Evolutionary conservation across 164 flowering plant species (phyloP).

Genomic region (Malania oleifera): DNA sequence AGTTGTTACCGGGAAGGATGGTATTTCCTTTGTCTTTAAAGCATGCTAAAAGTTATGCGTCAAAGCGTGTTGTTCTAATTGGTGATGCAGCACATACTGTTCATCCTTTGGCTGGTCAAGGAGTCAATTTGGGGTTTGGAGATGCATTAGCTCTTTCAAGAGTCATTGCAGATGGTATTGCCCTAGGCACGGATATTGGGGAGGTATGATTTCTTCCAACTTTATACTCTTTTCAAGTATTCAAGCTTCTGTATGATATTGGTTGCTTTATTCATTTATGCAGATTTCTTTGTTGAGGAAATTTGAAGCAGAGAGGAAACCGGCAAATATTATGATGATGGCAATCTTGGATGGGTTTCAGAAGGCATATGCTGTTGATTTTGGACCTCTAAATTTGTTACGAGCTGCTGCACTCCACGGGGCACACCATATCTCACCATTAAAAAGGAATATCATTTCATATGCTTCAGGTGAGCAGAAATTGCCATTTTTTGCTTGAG

Average conservation of each 20-base stretch:
- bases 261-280: background rate
- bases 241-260: background rate
- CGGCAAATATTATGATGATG: constrained; percentile 73
- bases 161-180: constrained; percentile 73
- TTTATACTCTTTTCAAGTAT: background rate
- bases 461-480: constrained; percentile 80
- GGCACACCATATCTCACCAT: constrained; percentile 66
- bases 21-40: constrained; percentile 80
- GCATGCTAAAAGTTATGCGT: constrained; percentile 72
- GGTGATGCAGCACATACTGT: constrained; percentile 99
- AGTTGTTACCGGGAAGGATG: constrained; percentile 80
- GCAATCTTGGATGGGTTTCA: constrained; percentile 86
- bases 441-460: constrained; percentile 69
- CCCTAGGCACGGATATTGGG: constrained; percentile 80
- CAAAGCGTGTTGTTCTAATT: constrained; percentile 68
- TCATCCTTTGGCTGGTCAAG: constrained; percentile 99
- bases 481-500: constrained; percentile 58
- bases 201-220: constrained; percentile 47
- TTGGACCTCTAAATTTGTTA: constrained; percentile 71
- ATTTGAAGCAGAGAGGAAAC: constrained; percentile 78
- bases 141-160: constrained; percentile 77
- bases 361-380: constrained; percentile 86
- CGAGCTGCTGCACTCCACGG: constrained; percentile 84
- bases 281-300: constrained; percentile 69
- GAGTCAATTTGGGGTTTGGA: constrained; percentile 92